Evolutionary conservation across 2,329 filamentous ascomycete genomes (phyloP), one percentile per base, ranked within the genome.

Genomic region (Colletotrichum gloeosporioides): DNA sequence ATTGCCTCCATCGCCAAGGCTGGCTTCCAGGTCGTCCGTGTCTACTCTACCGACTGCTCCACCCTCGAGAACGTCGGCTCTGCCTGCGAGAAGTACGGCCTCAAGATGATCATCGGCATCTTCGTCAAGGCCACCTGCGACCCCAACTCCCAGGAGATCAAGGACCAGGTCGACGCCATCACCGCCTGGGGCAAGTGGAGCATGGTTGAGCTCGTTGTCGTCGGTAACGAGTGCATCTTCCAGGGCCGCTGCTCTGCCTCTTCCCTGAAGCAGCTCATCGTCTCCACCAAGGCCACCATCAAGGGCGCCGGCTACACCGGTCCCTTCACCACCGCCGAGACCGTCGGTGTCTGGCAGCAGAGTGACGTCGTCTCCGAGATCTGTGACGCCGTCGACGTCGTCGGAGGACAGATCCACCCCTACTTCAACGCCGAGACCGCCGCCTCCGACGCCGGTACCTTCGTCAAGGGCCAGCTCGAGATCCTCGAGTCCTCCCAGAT

Each of bases 41-140:
- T 97, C 83, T 99, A 99, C 92, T 95, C 94, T 79, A 96, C 96
- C 80, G 96, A 98, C 91, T 99, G 96, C 90, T 89, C 91, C 86
- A 94, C 93, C 71, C 94, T 98, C 77, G 86, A 92, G 83, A 93
- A 91, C 85, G 93, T 98, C 75, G 95, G 95, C 78, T 85, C 87
- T 59, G 94, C 95, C 76, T 93, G 90, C 86, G 85, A 90, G 81
- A 85, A 90, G 80, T 83, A 93, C 85, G 93, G 93, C 77, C 83
- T 98, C 77, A 93, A 93, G 85, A 88, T 98, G 85, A 96, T 98
- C 85, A 87, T 98, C 77, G 96, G 96, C 85, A 90, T 99, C 88
- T 98, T 94, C 89, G 94, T 98, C 85, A 93, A 94, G 86, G 87
- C 86, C 79, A 88, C 91, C 74, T 92, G 91, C 86, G 87, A 87